Evolutionary conservation across 257 asterid species (phyloP).

Genomic region (Perilla frutescens): DNA sequence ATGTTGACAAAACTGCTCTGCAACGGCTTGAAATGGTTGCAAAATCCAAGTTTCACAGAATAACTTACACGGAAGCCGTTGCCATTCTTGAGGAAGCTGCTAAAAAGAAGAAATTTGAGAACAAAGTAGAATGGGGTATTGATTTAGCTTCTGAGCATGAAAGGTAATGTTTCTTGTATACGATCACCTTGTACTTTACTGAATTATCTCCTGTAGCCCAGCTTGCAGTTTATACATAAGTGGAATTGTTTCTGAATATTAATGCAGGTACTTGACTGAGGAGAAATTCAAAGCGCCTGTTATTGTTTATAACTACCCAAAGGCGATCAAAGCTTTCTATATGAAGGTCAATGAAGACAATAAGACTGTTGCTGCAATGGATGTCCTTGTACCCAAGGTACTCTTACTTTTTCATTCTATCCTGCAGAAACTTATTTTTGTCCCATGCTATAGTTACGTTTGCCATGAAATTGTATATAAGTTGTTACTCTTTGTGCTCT

Average conservation of each 20-base stretch:
- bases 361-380: slow-evolving; percentile 99
- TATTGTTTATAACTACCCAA: slow-evolving; percentile 95
- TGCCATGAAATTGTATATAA: slow-evolving; percentile 1
- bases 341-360: slow-evolving; percentile 97
- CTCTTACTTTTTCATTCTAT: background rate
- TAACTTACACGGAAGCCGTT: slow-evolving; percentile 88
- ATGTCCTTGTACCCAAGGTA: slow-evolving; percentile 98
- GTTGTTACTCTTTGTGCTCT: background rate
- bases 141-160: slow-evolving; percentile 99
- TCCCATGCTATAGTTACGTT: background rate
- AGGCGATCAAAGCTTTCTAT: slow-evolving; percentile 90
- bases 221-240: slow-evolving; percentile 11
- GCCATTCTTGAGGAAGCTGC: slow-evolving; percentile 79
- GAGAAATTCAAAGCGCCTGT: slow-evolving; percentile 90
- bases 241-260: slow-evolving; percentile 19
- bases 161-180: slow-evolving; percentile 50
- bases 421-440: background rate
- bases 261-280: slow-evolving; percentile 80
- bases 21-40: slow-evolving; percentile 86
- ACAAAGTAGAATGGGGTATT: slow-evolving; percentile 94
- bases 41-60: slow-evolving; percentile 62
- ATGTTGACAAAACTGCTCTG: slow-evolving; percentile 67
- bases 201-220: background rate
- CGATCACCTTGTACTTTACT: background rate
- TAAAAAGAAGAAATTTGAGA: slow-evolving; percentile 78